Base-by-base conservation (phyloP, 2,329 filamentous ascomycete species). In the Penicillium sp. region DNA sequence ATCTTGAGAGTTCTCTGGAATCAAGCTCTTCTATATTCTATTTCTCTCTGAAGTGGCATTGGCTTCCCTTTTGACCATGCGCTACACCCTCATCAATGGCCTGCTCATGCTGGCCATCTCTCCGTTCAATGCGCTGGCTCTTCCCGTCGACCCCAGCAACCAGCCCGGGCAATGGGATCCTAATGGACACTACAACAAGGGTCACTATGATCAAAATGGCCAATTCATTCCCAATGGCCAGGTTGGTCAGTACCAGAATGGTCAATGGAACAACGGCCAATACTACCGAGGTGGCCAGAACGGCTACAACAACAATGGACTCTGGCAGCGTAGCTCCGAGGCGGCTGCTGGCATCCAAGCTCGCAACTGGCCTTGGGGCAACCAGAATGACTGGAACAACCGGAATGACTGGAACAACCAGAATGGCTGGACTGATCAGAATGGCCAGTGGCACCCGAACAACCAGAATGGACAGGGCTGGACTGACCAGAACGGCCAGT, bases 101-200 rank as follows among this genome's bases (percentile, higher is more conserved):
- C 45, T 53, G 18, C 35, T 52, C 13, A 27, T 55, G 10, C 20
- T 56, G 44, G 45, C 46, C 9, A 26, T 47, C 28, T 52, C 48
- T n/a, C 48, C 52, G 20, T 35, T 54, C 27, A 35, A 41, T 11
- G 40, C 42, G 20, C 37, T 48, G 31, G 48, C 50, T 11, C 42
- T 48, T 14, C 51, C 51, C 10, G 39, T 54, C 9, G 48, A 52
- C 30, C 50, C 48, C 22, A 51, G 48, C 18, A 42, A 44, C 12
- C 36, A 48, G n/a, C 27, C 42, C 16, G 51, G 43, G 14, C 41
- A 46, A 6, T 51, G 48, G 48, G 48, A 53, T 6, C 48, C 48
- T 2, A 47, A 35, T 35, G 50, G 48, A 11, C 44, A 51, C 17
- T 51, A 53, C 35, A 42, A 41, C 17, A 51, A 50, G 28, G 46